Evolutionary conservation across 805 yeast genomes (phyloP).

Genomic region (Nakazawaea ishiwadae): DNA sequence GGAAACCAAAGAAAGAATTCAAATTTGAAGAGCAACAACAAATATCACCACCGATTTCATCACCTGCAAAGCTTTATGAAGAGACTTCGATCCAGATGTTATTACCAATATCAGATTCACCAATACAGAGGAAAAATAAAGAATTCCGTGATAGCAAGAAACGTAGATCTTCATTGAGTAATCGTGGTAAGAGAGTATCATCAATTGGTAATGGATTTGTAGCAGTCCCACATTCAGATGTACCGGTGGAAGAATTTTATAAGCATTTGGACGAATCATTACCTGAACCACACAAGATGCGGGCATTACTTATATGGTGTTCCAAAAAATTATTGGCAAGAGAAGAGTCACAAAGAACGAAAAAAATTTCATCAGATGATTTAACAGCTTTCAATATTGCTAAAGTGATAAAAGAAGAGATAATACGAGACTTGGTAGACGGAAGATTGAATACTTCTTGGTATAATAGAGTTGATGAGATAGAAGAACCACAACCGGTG

Average conservation of each 20-base stretch:
- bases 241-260: slow-evolving; percentile 49
- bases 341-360: slow-evolving; percentile 21
- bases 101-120: slow-evolving; percentile 24
- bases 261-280: slow-evolving; percentile 56
- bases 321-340: slow-evolving; percentile 41
- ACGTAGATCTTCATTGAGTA: slow-evolving; percentile 47
- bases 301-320: slow-evolving; percentile 68
- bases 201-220: slow-evolving; percentile 70
- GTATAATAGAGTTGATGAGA: slow-evolving; percentile 43
- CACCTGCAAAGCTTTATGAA: slow-evolving; percentile 1
- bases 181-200: slow-evolving; percentile 68
- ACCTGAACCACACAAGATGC: slow-evolving; percentile 72
- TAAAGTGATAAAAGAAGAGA: slow-evolving; percentile 58
- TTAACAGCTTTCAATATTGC: slow-evolving; percentile 47
- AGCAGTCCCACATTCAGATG: slow-evolving; percentile 62
- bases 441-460: slow-evolving; percentile 64
- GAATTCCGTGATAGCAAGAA: slow-evolving; percentile 22
- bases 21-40: not conserved
- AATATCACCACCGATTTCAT: slow-evolving; percentile 11
- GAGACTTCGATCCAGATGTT: slow-evolving; percentile 17
- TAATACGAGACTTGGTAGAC: slow-evolving; percentile 51
- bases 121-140: slow-evolving; percentile 15
- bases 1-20: slow-evolving; percentile 3
- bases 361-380: slow-evolving; percentile 25
- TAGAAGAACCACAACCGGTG: slow-evolving; percentile 22